Base-by-base conservation (phyloP, 2,329 filamentous ascomycete genomes). In the Mycosphaerella arachidis region DNA sequence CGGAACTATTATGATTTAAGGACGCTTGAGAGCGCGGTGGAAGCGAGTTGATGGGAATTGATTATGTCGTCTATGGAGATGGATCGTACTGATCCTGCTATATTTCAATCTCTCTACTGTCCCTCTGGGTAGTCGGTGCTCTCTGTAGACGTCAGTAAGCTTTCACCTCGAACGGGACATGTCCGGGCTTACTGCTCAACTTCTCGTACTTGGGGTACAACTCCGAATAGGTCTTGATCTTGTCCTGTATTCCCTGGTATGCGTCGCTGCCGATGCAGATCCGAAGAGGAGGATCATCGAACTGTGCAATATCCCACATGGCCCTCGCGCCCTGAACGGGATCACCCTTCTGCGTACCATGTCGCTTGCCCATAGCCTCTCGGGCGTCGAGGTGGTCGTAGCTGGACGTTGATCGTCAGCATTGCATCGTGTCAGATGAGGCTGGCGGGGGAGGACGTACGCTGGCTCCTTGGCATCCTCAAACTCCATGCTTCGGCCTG, bases 181-280 rank as follows among this genome's bases (percentile, higher is more conserved):
- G 18, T 67, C 82, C 78, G 0, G 77, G 81, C 58, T 79, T 81
- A 59, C 77, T 81, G 3, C 76, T 78, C 51, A 81, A 70, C 18
- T 77, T 75, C 69, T 82, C 77, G 70, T 79, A 83, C 53, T 78
- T 79, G 7, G 77, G 73, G n/a, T 80, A 77, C 5, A 79, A 77
- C 63, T 81, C 76, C 33, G 73, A 58, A 53, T 81, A 82, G 12
- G 72, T 70, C 48, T 84, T 77, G 24, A 84, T 74, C 72, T 84
- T 85, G 0, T 71, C 67, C 63, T 75, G 79, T 24, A 86, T 77
- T 4, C 63, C 72, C 1, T 68, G 66, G 68, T 80, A 84, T 0
- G 81, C 80, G 70, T 85, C 83, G 0, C 75, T 81, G 0, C 83
- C 83, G 10, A 86, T 73, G 0, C 82, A 76, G 13, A 82, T 76